phyloP scores from a whole-genome alignment of 306 rosid species.

The Prunus persica region Prunus_persica_NCBIv2 NC_034014.1:1870501-1871000 shows the following conservation, averaged over 20 bases:
- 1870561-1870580: neutral
- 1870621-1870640: slow-evolving; percentile 25
- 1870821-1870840: neutral
- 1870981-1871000: slow-evolving; percentile 84
- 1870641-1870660: slow-evolving; percentile 49
- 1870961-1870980: slow-evolving; percentile 96
- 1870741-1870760: slow-evolving; percentile 13
- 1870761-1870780: neutral
- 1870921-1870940: neutral
- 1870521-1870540: neutral
- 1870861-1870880: neutral
- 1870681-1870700: slow-evolving; percentile 12
- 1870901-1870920: slow-evolving; percentile 31
- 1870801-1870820: slow-evolving; percentile 17
- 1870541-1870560: slow-evolving; percentile 1
- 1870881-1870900: slow-evolving; percentile 17
- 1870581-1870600: neutral
- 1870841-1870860: neutral
- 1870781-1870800: slow-evolving; percentile 36
- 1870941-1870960: slow-evolving; percentile 57
- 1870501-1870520: slow-evolving; percentile 28
- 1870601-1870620: slow-evolving; percentile 31
- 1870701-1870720: slow-evolving; percentile 22
- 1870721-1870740: slow-evolving; percentile 7
- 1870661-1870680: slow-evolving; percentile 15